Evolutionary conservation across 768 basidiomycete species (phyloP), one percentile per base, ranked within the genome.

Genomic region (Favolaschia claudopus): DNA sequence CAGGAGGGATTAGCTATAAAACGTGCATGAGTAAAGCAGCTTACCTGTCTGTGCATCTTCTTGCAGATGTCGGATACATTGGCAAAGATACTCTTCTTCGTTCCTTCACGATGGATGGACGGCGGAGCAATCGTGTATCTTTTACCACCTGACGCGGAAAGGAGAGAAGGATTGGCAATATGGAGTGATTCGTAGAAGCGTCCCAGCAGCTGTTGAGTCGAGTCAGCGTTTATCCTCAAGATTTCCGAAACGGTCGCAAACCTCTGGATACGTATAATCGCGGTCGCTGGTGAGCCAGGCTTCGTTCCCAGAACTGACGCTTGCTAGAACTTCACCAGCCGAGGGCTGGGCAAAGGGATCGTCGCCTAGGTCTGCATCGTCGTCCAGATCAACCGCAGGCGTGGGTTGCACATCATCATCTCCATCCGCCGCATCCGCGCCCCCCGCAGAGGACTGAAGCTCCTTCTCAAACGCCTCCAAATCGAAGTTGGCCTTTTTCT

Each of bases 61-160:
- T 91, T 95, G 85, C 96, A 99, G 63, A 99, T 99, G 71, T 99
- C 96, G 60, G 89, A 88, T 55, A 99, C 85, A 75, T 99, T 99
- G 65, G 95, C 92, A 65, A 99, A 99, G 64, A 98, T 92, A 39
- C 94, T 89, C 77, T 95, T 96, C 78, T 98, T 98, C 80, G 95
- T 96, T 62, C 92, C 97, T 83, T 99, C 97, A 69, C 93, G 85
- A 72, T 91, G 88, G 47, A 98, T 89, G 60, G 92, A 91, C 15
- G 97, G 97, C 14, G 97, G 97, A 1, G 94, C 94, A 66, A 99
- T 96, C 19, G 95, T 98, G 80, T 98, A 97, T 22, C 95, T 91
- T 80, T 95, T 98, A 73, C 90, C 91, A 34, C 89, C 81, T 10
- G 93, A 90, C 46, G 85, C 86, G 44, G 81, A 87, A 66, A 91